Conservation (phyloP, 1,284 basidiomycete species). For the Peniophora sp. region DNA sequence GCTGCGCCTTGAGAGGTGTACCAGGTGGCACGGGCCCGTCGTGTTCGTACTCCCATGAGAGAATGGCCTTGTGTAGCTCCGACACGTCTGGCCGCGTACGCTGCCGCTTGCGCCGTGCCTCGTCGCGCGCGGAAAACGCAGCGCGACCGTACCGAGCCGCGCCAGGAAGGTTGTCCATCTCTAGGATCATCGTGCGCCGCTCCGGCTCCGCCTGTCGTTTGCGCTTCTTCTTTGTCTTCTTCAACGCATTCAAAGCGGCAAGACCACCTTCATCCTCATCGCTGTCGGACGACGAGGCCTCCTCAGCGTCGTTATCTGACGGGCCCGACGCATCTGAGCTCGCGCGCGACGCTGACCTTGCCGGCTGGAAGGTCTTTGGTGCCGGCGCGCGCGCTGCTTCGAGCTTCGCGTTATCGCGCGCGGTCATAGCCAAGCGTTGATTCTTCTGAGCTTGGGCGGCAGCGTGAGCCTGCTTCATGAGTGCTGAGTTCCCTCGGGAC, state of each 20-base stretch:
- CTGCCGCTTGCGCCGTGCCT: constrained; percentile 55
- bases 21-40: constrained; percentile 52
- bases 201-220: constrained; percentile 20
- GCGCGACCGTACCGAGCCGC: neutral
- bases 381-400: constrained; percentile 20
- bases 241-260: constrained; percentile 53
- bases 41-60: constrained; percentile 85
- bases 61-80: constrained; percentile 70
- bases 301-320: constrained; percentile 37
- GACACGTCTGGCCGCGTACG: constrained; percentile 82
- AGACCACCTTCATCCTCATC: constrained; percentile 55
- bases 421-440: constrained; percentile 27
- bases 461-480: neutral
- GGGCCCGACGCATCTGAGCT: constrained; percentile 14
- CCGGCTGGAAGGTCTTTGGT: constrained; percentile 27
- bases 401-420: constrained; percentile 27
- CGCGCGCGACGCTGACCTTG: constrained; percentile 4
- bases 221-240: constrained; percentile 40
- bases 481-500: neutral
- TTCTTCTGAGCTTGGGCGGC: neutral
- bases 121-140: constrained; percentile 37
- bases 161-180: constrained; percentile 32
- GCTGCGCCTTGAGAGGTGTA: constrained; percentile 24
- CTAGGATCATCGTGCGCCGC: constrained; percentile 56
- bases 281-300: constrained; percentile 12